Conservation (phyloP, 805 yeast species). For the Candida rishiriensis region DNA sequence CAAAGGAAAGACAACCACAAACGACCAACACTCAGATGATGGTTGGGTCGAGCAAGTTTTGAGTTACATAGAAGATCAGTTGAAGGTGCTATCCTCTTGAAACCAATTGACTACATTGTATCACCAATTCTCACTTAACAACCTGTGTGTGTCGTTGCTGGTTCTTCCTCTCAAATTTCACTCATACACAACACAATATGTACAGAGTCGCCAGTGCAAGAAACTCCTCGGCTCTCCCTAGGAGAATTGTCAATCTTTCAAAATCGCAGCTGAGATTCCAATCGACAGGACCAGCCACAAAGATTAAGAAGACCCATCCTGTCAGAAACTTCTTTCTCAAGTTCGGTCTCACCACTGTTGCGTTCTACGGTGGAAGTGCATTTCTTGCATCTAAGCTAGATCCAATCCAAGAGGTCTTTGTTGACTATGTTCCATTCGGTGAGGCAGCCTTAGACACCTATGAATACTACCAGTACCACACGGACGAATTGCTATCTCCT, state of each 20-base stretch:
- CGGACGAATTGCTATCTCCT: conserved; percentile 15
- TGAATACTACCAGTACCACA: conserved; percentile 34
- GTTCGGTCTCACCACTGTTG: conserved; percentile 21
- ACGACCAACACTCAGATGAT: too few relatives aligned
- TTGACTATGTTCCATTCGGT: conserved; percentile 62
- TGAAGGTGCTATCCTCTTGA: too few relatives aligned
- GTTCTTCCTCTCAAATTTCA: not conserved
- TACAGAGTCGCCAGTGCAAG: conserved; percentile 11
- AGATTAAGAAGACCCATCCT: conserved; percentile 20
- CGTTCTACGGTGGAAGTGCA: conserved; percentile 56
- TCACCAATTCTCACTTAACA: too few relatives aligned
- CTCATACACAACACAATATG: conserved; percentile 4
- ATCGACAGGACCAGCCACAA: conserved; percentile 13
- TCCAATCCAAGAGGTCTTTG: conserved; percentile 55
- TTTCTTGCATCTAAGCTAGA: conserved; percentile 52
- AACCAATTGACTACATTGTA: too few relatives aligned
- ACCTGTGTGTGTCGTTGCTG: too few relatives aligned
- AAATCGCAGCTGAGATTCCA: conserved; percentile 18
- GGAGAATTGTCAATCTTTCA: conserved; percentile 7
- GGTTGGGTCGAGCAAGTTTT: too few relatives aligned
- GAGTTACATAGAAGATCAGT: too few relatives aligned
- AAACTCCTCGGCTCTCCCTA: conserved; percentile 3
- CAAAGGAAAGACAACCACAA: too few relatives aligned
- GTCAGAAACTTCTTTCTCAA: conserved; percentile 24
- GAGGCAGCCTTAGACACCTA: conserved; percentile 47